These are phyloP conservation scores for Betula pendula DNA, from an alignment of 306 rosid genomes.

Conservation along the genomic window DNA sequence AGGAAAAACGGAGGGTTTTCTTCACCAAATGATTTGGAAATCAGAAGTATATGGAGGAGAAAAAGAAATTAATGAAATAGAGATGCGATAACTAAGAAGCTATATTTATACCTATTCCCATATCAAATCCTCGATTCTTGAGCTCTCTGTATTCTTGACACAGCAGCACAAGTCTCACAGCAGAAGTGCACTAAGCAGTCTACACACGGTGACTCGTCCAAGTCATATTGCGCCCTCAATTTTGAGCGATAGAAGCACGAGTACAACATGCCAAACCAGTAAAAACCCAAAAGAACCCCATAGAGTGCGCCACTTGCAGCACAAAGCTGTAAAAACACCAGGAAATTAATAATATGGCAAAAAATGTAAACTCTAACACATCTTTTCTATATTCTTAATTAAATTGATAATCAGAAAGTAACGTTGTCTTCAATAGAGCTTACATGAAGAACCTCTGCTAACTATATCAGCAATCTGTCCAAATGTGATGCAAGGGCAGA, in stretches of 20 bases:
- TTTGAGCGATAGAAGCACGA: constrained; percentile 57
- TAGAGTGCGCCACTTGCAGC: constrained; percentile 36
- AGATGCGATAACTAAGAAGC: not conserved
- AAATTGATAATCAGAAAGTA: not conserved
- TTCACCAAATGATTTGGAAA: constrained; percentile 1
- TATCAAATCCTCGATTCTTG: constrained; percentile 56
- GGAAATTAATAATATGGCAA: not conserved
- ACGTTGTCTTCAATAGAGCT: constrained; percentile 15
- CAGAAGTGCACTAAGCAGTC: constrained; percentile 72
- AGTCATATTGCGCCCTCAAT: constrained; percentile 58
- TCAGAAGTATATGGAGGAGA: not conserved
- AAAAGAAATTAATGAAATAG: not conserved
- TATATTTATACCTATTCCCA: constrained; percentile 53
- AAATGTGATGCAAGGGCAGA: constrained; percentile 73
- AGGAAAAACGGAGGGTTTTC: not conserved
- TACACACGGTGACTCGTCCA: constrained; percentile 69
- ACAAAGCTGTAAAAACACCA: constrained; percentile 43
- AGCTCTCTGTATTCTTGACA: constrained; percentile 79
- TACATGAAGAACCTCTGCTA: constrained; percentile 50
- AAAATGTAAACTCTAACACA: not conserved
- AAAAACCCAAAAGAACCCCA: constrained; percentile 29
- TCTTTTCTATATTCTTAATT: not conserved
- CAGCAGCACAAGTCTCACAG: constrained; percentile 61
- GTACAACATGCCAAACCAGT: constrained; percentile 54
- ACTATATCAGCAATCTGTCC: constrained; percentile 67